Conservation (phyloP, 371 early-diverging fungal genomes). For the Mycotypha africana region DNA sequence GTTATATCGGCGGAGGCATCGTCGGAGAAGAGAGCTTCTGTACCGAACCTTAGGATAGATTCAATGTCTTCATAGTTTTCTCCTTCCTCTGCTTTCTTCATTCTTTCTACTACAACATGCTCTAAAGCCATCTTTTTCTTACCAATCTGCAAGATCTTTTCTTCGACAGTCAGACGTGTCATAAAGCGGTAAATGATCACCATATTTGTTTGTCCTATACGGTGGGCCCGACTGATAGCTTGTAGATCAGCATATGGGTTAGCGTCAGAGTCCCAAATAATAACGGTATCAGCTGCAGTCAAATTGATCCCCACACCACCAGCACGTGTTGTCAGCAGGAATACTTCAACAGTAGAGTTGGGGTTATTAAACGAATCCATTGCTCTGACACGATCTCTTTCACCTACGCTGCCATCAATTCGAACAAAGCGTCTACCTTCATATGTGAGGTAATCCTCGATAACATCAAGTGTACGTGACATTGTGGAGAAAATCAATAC, state of each 20-base stretch:
- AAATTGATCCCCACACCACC: constrained; percentile 96
- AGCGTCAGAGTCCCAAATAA: constrained; percentile 93
- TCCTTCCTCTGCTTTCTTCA: constrained; percentile 55
- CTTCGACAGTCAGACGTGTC: constrained; percentile 68
- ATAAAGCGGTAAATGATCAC: constrained; percentile 85
- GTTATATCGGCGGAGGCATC: constrained; percentile 46
- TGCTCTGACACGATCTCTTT: constrained; percentile 59
- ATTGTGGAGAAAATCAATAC: constrained; percentile 76
- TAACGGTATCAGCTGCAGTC: constrained; percentile 90
- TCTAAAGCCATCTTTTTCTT: constrained; percentile 84
- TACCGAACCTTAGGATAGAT: constrained; percentile 76
- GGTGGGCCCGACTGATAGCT: not conserved
- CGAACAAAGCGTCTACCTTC: constrained; percentile 58
- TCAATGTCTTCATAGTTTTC: constrained; percentile 59
- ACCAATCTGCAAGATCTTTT: constrained; percentile 76
- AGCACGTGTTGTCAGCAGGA: constrained; percentile 82
- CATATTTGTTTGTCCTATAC: constrained; percentile 87
- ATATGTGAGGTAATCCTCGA: constrained; percentile 65
- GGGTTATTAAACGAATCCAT: constrained; percentile 84
- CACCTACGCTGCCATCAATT: constrained; percentile 78
- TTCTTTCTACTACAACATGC: constrained; percentile 79
- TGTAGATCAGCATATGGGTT: constrained; percentile 92
- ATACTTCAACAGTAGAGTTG: constrained; percentile 70
- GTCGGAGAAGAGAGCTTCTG: constrained; percentile 72
- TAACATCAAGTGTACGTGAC: constrained; percentile 53